A percentile compares a stretch with the other conserved stretches of the same genome.
phyloP scores from a whole-genome alignment of 192 early-diverging fungal genomes.

The Phycomyces nitens region DNA sequence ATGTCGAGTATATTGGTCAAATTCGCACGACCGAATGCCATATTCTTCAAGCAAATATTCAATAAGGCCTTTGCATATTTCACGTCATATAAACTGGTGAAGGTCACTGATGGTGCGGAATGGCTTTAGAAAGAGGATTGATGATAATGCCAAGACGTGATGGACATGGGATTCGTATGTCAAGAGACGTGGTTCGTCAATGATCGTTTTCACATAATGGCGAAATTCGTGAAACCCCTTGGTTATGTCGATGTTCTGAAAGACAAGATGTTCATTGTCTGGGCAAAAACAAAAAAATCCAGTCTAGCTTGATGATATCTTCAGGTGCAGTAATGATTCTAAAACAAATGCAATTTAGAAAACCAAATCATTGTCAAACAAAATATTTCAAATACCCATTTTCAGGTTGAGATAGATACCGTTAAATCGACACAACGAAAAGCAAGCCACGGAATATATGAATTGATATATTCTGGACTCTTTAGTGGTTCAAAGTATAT shows the following conservation, averaged over 20 bases:
- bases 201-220: conserved; percentile 19
- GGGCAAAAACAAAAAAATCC: conserved; percentile 13
- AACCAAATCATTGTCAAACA: conserved; percentile 11
- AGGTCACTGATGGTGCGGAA: conserved; percentile 15
- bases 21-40: conserved; percentile 17
- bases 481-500: no score
- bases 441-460: no score
- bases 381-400: conserved; percentile 17
- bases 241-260: conserved; percentile 17
- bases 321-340: conserved; percentile 18
- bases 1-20: conserved; percentile 17
- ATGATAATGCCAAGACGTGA: conserved; percentile 18
- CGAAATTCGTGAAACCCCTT: conserved; percentile 14
- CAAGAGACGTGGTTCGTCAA: conserved; percentile 19
- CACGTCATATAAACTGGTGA: conserved; percentile 16
- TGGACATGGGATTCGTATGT: conserved; percentile 18
- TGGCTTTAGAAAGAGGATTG: conserved; percentile 16
- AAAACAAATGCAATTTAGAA: conserved; percentile 14
- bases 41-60: conserved; percentile 20
- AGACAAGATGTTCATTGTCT: conserved; percentile 20
- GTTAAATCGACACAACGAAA: no score
- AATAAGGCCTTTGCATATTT: conserved; percentile 18
- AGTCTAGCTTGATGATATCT: conserved; percentile 16
- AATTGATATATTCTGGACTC: no score
- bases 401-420: conserved; percentile 22